Conservation (phyloP, 2,329 filamentous ascomycete species). For the Phaeosphaeria sp. region DNA sequence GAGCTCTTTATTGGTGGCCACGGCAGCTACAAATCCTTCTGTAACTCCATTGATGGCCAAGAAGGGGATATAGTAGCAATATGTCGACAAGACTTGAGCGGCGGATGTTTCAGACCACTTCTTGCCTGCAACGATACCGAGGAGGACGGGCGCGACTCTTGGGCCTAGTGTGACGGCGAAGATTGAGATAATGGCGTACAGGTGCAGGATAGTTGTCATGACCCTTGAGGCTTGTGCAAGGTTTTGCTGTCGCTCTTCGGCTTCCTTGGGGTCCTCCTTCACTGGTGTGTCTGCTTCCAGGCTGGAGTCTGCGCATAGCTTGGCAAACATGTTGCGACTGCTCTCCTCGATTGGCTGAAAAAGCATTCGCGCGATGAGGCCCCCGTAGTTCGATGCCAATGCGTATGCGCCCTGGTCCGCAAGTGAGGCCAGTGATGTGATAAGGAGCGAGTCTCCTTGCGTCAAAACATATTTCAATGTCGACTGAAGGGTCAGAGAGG, state of each 20-base stretch:
- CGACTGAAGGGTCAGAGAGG: slow-evolving; percentile 87
- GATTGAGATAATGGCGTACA: slow-evolving; percentile 78
- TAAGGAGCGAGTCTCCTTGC: slow-evolving; percentile 89
- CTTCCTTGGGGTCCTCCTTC: slow-evolving; percentile 4
- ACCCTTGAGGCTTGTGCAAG: slow-evolving; percentile 56
- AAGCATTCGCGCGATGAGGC: slow-evolving; percentile 83
- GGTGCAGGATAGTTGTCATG: slow-evolving; percentile 69
- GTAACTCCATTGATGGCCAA: slow-evolving; percentile 89
- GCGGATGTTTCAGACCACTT: slow-evolving; percentile 79
- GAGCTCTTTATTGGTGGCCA: slow-evolving; percentile 77
- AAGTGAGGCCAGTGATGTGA: slow-evolving; percentile 77
- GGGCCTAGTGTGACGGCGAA: slow-evolving; percentile 76
- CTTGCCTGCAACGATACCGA: slow-evolving; percentile 77
- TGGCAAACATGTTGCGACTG: slow-evolving; percentile 87
- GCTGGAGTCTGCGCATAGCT: slow-evolving; percentile 64
- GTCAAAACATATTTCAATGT: slow-evolving; percentile 92
- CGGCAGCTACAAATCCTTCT: slow-evolving; percentile 90
- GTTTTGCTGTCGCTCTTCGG: slow-evolving; percentile 24
- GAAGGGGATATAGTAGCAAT: slow-evolving; percentile 93
- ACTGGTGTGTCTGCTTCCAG: slow-evolving; percentile 17
- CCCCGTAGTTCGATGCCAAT: slow-evolving; percentile 90
- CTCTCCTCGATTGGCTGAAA: slow-evolving; percentile 97
- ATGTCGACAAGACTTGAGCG: slow-evolving; percentile 74
- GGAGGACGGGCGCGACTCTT: slow-evolving; percentile 73
- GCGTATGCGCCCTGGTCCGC: slow-evolving; percentile 90